A percentile compares a stretch with the other conserved stretches of the same genome.
Conservation (phyloP, 1,284 basidiomycete genomes). For the Athelia psychrophila region DNA sequence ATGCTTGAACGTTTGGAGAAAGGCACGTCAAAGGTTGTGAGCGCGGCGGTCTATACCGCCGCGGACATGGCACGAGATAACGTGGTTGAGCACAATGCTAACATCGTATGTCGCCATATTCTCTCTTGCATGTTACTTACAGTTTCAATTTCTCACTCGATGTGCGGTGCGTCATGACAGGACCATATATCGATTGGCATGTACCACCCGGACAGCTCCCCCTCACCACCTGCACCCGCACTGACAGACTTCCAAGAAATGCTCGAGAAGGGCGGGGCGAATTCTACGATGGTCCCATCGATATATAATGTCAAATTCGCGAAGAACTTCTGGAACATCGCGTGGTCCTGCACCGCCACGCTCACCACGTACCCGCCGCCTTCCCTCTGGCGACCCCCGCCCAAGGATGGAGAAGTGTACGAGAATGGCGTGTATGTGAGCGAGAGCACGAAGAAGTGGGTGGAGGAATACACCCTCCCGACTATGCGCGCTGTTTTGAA, state of each 20-base stretch:
- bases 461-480: conserved; percentile 27
- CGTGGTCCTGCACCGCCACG: conserved; percentile 31
- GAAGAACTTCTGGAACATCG: conserved; percentile 44
- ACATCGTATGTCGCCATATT: conserved; percentile 35
- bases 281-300: conserved; percentile 34
- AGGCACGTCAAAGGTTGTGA: conserved; percentile 48
- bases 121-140: background rate
- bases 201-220: conserved; percentile 27
- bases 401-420: conserved; percentile 5
- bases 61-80: conserved; percentile 47
- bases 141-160: conserved; percentile 25
- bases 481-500: conserved; percentile 24
- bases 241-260: conserved; percentile 30
- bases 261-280: conserved; percentile 32
- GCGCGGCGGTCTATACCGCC: conserved; percentile 52
- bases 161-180: conserved; percentile 51
- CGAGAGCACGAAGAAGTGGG: conserved; percentile 21
- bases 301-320: conserved; percentile 40
- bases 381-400: conserved; percentile 33
- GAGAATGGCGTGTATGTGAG: conserved; percentile 10
- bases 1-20: conserved; percentile 41
- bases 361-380: conserved; percentile 29
- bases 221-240: conserved; percentile 23
- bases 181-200: conserved; percentile 35
- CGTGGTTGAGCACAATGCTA: conserved; percentile 47